Percentiles rank a stretch among this genome's conserved stretches.
Evolutionary conservation across 148 eudicot species (phyloP).

Genomic region (Gaultheria prostrata): DNA sequence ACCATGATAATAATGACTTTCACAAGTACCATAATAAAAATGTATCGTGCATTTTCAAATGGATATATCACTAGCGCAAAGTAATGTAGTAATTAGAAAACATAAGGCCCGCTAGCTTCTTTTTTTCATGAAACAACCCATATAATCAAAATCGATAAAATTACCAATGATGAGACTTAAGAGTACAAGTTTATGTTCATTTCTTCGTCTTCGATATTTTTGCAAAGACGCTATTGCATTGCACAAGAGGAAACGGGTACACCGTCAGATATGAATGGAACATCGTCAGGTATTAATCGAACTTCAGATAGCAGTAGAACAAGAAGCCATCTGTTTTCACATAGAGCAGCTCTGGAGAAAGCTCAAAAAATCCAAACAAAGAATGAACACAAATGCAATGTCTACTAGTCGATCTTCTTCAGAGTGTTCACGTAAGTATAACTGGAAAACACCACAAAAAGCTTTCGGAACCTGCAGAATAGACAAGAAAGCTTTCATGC

Average conservation of each 20-base stretch:
- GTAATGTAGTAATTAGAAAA: neutral
- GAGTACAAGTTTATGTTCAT: neutral
- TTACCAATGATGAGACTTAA: neutral
- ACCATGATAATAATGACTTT: neutral
- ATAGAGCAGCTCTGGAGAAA: neutral
- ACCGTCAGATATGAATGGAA: neutral
- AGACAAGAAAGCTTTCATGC: neutral
- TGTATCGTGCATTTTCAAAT: neutral
- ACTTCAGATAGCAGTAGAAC: neutral
- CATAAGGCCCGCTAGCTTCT: neutral
- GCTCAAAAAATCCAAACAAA: neutral
- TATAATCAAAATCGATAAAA: too few species aligned
- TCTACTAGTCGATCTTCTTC: constrained; percentile 38
- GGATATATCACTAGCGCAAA: neutral
- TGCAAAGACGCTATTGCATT: neutral
- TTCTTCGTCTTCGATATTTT: neutral
- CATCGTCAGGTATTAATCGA: neutral
- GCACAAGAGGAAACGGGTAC: neutral
- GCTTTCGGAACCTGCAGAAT: constrained; percentile 72
- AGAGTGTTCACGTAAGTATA: constrained; percentile 80
- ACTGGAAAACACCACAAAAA: constrained; percentile 74
- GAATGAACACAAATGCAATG: neutral
- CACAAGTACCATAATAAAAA: neutral
- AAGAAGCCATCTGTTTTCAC: neutral
- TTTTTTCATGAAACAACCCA: neutral